phyloP scores from a whole-genome alignment of 192 early-diverging fungal genomes.

The Phlyctochytrium bullatum region DNA sequence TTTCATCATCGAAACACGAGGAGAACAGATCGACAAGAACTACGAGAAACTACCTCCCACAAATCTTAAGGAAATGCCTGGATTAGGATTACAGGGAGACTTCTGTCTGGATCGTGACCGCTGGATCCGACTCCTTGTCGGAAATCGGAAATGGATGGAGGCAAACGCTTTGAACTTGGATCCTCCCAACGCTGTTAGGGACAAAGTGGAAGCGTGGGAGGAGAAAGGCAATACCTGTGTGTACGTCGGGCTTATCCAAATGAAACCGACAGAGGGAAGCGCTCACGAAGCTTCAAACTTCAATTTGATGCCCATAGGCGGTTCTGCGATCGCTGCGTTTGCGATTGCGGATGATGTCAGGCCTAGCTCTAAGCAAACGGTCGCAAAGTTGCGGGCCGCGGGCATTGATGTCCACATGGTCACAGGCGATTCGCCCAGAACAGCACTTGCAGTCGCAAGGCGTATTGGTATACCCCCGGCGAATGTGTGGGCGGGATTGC shows the following conservation, averaged over 20 bases:
- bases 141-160: conserved; percentile 31
- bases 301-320: too few species aligned
- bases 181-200: conserved; percentile 5
- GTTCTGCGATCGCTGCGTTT: conserved; percentile 50
- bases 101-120: neutral
- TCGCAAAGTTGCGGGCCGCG: conserved; percentile 42
- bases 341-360: conserved; percentile 64
- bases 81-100: conserved; percentile 56
- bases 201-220: conserved; percentile 43
- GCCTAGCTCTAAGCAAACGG: conserved; percentile 53
- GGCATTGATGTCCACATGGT: conserved; percentile 77
- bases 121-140: conserved; percentile 10
- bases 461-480: conserved; percentile 58
- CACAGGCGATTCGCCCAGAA: conserved; percentile 69
- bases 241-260: conserved; percentile 30
- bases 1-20: neutral
- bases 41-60: neutral
- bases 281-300: too few species aligned
- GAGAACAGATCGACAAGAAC: neutral
- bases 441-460: conserved; percentile 60
- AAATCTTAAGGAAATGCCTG: conserved; percentile 49
- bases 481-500: conserved; percentile 60
- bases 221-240: conserved; percentile 58
- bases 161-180: neutral
- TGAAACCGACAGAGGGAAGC: conserved; percentile 14